phyloP scores from a whole-genome alignment of 1,139 yeast genomes.

The Diutina pseudorugosa region DNA sequence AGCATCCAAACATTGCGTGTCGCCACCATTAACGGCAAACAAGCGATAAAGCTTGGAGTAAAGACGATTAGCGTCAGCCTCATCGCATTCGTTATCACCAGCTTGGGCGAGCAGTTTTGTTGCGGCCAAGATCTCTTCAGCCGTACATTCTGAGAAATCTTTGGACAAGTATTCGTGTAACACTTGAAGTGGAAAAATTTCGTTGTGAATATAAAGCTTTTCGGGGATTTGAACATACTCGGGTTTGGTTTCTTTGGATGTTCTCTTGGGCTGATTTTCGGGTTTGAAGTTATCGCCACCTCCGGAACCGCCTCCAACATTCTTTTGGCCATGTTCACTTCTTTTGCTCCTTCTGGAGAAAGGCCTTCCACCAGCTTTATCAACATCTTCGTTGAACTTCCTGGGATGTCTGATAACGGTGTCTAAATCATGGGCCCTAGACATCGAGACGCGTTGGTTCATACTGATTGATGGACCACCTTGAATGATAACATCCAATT shows the following conservation, averaged over 20 bases:
- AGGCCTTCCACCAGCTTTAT: background rate
- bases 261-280: background rate
- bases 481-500: background rate
- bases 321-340: background rate
- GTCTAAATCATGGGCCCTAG: background rate
- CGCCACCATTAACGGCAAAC: background rate
- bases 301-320: background rate
- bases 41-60: conserved; percentile 10
- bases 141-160: conserved; percentile 9
- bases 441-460: background rate
- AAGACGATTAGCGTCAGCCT: conserved; percentile 9
- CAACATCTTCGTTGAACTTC: background rate
- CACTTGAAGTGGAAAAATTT: conserved; percentile 7
- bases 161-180: conserved; percentile 11
- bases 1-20: conserved; percentile 8
- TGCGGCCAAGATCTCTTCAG: conserved; percentile 6
- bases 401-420: background rate
- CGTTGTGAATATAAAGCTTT: conserved; percentile 14
- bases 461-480: background rate
- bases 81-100: conserved; percentile 10
- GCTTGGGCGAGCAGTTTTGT: conserved; percentile 9
- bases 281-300: background rate
- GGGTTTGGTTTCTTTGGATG: background rate
- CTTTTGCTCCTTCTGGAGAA: background rate
- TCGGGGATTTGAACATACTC: conserved; percentile 14